These are phyloP conservation scores for Phytophthora litchii DNA, from an alignment of 352 stramenopile genomes.

Conservation along the genomic window DNA sequence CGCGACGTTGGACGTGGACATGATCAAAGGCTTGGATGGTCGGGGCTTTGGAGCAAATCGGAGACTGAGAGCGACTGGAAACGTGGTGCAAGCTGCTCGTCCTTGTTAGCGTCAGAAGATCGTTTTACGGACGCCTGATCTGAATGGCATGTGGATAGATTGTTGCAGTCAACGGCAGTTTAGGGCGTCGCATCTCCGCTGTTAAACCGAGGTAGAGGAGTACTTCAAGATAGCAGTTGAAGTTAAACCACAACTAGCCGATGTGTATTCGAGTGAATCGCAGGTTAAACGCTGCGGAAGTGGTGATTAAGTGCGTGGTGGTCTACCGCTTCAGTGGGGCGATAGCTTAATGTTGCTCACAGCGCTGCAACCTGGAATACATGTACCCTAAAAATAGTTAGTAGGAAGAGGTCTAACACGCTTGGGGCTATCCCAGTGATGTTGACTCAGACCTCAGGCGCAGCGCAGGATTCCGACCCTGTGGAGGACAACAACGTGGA, in stretches of 20 bases:
- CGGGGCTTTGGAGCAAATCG: slow-evolving; percentile 12
- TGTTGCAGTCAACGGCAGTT: not conserved
- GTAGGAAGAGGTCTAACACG: not conserved
- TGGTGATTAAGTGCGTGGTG: no score
- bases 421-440: slow-evolving; percentile 9
- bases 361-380: not conserved
- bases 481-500: not conserved
- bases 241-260: slow-evolving; percentile 15
- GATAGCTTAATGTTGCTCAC: no score
- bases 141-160: slow-evolving; percentile 2
- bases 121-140: not conserved
- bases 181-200: not conserved
- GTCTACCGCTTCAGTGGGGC: slow-evolving; percentile 8
- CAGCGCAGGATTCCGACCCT: not conserved
- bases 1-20: slow-evolving; percentile 40
- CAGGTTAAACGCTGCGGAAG: slow-evolving; percentile 5
- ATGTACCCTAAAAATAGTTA: slow-evolving; percentile 12
- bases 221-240: slow-evolving; percentile 32
- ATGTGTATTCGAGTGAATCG: slow-evolving; percentile 26
- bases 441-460: not conserved
- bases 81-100: not conserved
- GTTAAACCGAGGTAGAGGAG: slow-evolving; percentile 2
- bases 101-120: not conserved
- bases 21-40: slow-evolving; percentile 10
- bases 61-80: slow-evolving; percentile 23